Percentiles rank a stretch among this genome's conserved stretches.
These are phyloP conservation scores for Xylaria sp. DNA, from an alignment of 2,329 filamentous ascomycete species.

Conservation along the genomic window DNA sequence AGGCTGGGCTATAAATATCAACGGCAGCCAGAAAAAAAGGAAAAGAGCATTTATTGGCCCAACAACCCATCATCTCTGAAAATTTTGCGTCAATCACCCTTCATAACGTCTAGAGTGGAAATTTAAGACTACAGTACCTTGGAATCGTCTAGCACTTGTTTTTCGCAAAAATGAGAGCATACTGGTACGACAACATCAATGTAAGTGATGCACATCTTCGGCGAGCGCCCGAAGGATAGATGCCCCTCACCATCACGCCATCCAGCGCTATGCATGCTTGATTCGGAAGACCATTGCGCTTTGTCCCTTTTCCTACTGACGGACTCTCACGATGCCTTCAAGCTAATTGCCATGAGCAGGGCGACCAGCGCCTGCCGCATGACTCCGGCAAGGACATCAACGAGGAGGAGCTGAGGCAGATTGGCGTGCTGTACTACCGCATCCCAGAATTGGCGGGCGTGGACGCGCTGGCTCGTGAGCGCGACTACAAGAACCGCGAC, in stretches of 20 bases:
- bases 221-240: conserved; percentile 9
- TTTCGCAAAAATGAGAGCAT: conserved; percentile 63
- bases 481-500: conserved; percentile 94
- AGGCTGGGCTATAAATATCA: conserved; percentile 4
- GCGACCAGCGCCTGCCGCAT: conserved; percentile 92
- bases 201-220: conserved; percentile 26
- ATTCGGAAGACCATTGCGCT: neutral
- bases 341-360: conserved; percentile 61
- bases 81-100: neutral
- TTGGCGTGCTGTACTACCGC: conserved; percentile 85
- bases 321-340: neutral
- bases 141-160: neutral
- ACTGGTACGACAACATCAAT: conserved; percentile 63
- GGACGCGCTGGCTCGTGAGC: conserved; percentile 76
- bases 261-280: neutral
- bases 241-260: conserved; percentile 15
- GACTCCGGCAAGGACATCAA: conserved; percentile 80
- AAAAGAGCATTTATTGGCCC: conserved; percentile 1
- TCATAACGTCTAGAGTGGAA: neutral
- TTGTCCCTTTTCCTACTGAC: neutral
- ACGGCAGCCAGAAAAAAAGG: conserved; percentile 1
- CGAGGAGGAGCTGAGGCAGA: conserved; percentile 71
- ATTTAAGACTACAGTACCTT: neutral
- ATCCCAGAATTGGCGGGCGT: conserved; percentile 74
- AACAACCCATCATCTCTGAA: neutral